A percentile compares a stretch with the other conserved stretches of the same genome.
Conservation (phyloP, 2,329 filamentous ascomycete species). For the Aureobasidium lini region DNA sequence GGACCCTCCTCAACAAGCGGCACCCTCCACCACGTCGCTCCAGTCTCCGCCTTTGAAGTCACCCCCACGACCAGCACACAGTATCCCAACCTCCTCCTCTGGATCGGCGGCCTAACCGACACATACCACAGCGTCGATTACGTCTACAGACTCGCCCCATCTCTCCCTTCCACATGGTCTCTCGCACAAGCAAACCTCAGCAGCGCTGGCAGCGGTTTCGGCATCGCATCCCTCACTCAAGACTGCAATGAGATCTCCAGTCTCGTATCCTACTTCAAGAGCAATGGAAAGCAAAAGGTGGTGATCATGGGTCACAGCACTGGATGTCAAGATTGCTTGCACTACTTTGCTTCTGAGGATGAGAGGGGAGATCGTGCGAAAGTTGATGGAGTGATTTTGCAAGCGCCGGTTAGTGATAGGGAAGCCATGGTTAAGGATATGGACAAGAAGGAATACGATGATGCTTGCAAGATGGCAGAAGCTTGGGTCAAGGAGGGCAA, state of each 20-base stretch:
- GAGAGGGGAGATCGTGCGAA: conserved; percentile 38
- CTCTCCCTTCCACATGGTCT: conserved; percentile 43
- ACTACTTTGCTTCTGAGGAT: conserved; percentile 46
- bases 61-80: conserved; percentile 20
- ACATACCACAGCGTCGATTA: conserved; percentile 60
- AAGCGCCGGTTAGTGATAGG: conserved; percentile 72
- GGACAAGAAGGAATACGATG: conserved; percentile 36
- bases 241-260: conserved; percentile 49
- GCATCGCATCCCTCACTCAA: conserved; percentile 42
- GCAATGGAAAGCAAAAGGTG: conserved; percentile 43
- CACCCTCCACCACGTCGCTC: conserved; percentile 35
- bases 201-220: conserved; percentile 50
- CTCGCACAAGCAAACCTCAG: conserved; percentile 38
- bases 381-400: conserved; percentile 70
- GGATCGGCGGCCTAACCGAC: conserved; percentile 64
- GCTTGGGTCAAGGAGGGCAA: conserved; percentile 50
- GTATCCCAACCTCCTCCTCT: conserved; percentile 44
- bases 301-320: conserved; percentile 64
- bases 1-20: conserved; percentile 23
- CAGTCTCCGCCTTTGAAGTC: conserved; percentile 41
- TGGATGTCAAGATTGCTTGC: conserved; percentile 60
- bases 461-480: conserved; percentile 38
- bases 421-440: conserved; percentile 51
- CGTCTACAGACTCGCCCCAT: conserved; percentile 40
- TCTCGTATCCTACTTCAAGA: conserved; percentile 44